Base-by-base conservation (phyloP, 169 alveolate species). In the Cryptosporidium felis region DNA sequence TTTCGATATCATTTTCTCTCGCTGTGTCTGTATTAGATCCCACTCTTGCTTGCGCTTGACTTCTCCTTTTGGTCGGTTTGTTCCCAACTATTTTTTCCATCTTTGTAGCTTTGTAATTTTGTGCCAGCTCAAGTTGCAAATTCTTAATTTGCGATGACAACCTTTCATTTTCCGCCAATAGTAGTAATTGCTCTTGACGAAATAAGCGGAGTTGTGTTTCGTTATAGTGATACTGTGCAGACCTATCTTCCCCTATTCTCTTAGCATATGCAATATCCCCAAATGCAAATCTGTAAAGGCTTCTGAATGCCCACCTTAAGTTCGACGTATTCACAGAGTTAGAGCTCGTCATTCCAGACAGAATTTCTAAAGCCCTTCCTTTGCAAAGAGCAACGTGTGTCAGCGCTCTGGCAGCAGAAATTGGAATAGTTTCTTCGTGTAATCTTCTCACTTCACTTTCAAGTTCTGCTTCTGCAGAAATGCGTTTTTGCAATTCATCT, bases 131-230 rank as follows among this genome's bases (percentile, higher is more conserved):
- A 36, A 74, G 74, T 53, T 74, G 85, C n/a, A 74, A 36, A 34
- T 74, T 74, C 42, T 81, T 80, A 16, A 90, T 90, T 81, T 90
- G 92, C 6, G 89, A 45, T 28, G 81, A 65, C 41, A 90, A 90
- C 42, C 93, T 21, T 79, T 90, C 93, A 60, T 90, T 90, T 60
- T 90, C 93, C 23, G 93, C 91, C 10, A 90, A 59, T 36, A 90
- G 80, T 3, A 88, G 49, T 28, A 90, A 80, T 58, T 90, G 93
- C 61, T 90, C 93, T 46, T 90, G 93, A n/a, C 93, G 65, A 8
- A 90, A 80, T 40, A 90, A 53, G 61, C 93, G 88, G 44, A 90
- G 82, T 36, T 90, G 93, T 36, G 88, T 59, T 51, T 90, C 93
- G 56, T 74, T 74, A 49, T 74, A 74, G 40, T 74, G 85, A 38